Evolutionary conservation across 192 early-diverging fungal species (phyloP), one percentile per base, ranked within the genome.

Genomic region (Linderina pennispora): DNA sequence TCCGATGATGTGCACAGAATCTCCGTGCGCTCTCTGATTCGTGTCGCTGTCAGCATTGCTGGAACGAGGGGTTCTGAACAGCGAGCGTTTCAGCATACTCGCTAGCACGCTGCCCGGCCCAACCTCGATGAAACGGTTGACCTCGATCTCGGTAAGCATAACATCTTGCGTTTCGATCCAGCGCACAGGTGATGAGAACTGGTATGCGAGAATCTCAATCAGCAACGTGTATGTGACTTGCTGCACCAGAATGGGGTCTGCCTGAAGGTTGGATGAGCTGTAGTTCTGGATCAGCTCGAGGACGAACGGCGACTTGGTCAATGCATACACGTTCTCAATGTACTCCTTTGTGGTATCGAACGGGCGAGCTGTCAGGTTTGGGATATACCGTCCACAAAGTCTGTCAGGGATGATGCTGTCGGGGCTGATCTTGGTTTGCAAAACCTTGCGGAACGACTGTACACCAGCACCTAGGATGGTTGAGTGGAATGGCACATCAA

Each of bases 101-200:
- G 77, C 79, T 23, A 97, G 79, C 41, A 90, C 86, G n/a, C 87
- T 84, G 51, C 77, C 76, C 7, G 94, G 91, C 23, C 94, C 90
- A 20, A 94, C 76, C 56, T 97, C 94, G 35, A 97, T 86, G 42
- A 93, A 49, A 25, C 94, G 81, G 45, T 83, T 81, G 32, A 94
- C 77, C 15, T 80, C 71, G 58, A 77, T 80, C 43, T 86, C 74
- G 62, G 79, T 75, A 72, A 97, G 84, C 40, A 94, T 67, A 40
- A 76, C 74, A 44, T 94, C 89, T 69, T 97, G 94, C 16, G 91
- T 97, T 65, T 94, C 94, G 59, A 97, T 94, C 94, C 94, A 97
- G 56, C 89, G 81, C 38, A 97, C 94, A 21, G 94, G 85, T 18
- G 85, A 88, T 6, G 91, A 90, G 50, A 97, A 93, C 74, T 97